These are phyloP conservation scores for Arthroderma uncinatum DNA, from an alignment of 2,329 filamentous ascomycete genomes.

Conservation along the genomic window DNA sequence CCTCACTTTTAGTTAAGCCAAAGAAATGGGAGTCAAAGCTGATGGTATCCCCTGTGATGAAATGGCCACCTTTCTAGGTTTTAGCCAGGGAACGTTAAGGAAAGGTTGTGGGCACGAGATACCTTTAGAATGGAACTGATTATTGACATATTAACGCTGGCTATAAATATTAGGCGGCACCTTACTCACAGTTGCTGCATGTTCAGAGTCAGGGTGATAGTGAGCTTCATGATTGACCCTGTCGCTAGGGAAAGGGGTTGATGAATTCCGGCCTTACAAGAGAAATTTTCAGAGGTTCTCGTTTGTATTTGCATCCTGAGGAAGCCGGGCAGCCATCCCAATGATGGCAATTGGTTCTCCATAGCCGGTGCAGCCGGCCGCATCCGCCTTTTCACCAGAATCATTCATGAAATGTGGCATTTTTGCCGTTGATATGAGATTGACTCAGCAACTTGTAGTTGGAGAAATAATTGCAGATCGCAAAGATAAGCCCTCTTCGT, in stretches of 20 bases:
- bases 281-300: slow-evolving; percentile 28
- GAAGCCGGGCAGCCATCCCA: slow-evolving; percentile 24
- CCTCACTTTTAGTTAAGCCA: slow-evolving; percentile 12
- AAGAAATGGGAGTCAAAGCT: slow-evolving; percentile 16
- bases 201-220: slow-evolving; percentile 31
- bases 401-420: not conserved
- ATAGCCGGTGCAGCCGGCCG: not conserved
- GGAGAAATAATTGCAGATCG: not conserved
- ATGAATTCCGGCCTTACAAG: slow-evolving; percentile 22
- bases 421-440: not conserved
- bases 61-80: slow-evolving; percentile 11
- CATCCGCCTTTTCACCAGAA: not conserved
- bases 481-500: too few relatives aligned
- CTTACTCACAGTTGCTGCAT: slow-evolving; percentile 24
- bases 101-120: not conserved
- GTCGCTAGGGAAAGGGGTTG: slow-evolving; percentile 27
- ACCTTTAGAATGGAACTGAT: slow-evolving; percentile 4
- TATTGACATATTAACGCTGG: not conserved
- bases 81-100: not conserved
- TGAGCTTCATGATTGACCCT: slow-evolving; percentile 27
- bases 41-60: slow-evolving; percentile 12
- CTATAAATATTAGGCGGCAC: not conserved
- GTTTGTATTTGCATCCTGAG: slow-evolving; percentile 24
- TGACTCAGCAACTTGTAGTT: not conserved
- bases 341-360: slow-evolving; percentile 24